phyloP scores from a whole-genome alignment of 257 asterid species.

The Schizonepeta tenuifolia region DNA sequence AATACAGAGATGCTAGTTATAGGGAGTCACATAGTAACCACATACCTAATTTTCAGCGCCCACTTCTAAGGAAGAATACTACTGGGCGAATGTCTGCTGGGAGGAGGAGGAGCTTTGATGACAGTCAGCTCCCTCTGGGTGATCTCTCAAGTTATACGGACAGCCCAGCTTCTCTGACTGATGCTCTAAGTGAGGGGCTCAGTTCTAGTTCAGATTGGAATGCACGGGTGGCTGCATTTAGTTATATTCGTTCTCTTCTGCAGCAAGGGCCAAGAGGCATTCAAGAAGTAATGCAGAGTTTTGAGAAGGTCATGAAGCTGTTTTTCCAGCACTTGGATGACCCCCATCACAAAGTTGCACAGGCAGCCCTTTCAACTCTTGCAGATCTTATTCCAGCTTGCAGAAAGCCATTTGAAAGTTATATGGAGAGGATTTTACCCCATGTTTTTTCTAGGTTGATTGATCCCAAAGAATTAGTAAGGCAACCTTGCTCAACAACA shows the following conservation, averaged over 20 bases:
- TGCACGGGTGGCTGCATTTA: slow-evolving; percentile 95
- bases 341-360: slow-evolving; percentile 99
- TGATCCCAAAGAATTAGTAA: slow-evolving; percentile 94
- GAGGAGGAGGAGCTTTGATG: slow-evolving; percentile 97
- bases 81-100: slow-evolving; percentile 86
- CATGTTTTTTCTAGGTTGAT: slow-evolving; percentile 97
- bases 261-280: slow-evolving; percentile 94
- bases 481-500: slow-evolving; percentile 95
- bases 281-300: slow-evolving; percentile 94
- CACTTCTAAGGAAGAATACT: slow-evolving; percentile 81
- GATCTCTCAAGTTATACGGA: slow-evolving; percentile 79
- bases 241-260: slow-evolving; percentile 69
- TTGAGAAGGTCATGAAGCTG: slow-evolving; percentile 98
- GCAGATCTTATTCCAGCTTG: slow-evolving; percentile 97
- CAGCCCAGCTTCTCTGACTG: slow-evolving; percentile 88
- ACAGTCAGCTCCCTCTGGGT: slow-evolving; percentile 76
- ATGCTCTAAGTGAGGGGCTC: slow-evolving; percentile 92
- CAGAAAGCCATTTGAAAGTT: slow-evolving; percentile 94
- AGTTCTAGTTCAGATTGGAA: slow-evolving; percentile 96
- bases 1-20: slow-evolving; percentile 68
- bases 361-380: slow-evolving; percentile 97
- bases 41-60: slow-evolving; percentile 95
- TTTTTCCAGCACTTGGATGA: slow-evolving; percentile 99
- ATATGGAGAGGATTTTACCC: slow-evolving; percentile 96
- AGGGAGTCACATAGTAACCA: slow-evolving; percentile 69